Base-by-base conservation (phyloP, 2,329 filamentous ascomycete species). In the Monilinia polystroma region DNA sequence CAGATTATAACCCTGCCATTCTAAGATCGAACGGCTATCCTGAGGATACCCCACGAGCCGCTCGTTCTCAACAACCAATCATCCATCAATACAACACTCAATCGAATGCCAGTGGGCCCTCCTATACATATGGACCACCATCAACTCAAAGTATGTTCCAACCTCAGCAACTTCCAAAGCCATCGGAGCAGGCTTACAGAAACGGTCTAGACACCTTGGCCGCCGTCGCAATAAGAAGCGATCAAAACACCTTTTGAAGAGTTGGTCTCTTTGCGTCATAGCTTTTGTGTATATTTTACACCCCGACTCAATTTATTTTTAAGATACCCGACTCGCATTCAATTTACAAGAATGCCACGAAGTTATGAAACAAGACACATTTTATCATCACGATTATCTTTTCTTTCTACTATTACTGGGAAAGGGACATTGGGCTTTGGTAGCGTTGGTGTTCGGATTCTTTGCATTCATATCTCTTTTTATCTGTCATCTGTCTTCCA, bases 181-280 rank as follows among this genome's bases (percentile, higher is more conserved):
- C 64, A 67, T 71, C 78, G 6, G 75, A 77, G 41, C 79, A 80
- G 52, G 82, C 45, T 23, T 59, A 85, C 53, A 83, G 87, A 82
- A 79, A 81, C 59, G 80, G 85, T 51, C 76, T 89, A 6, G 84
- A 89, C 68, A 85, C 86, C 32, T 80, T 89, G 11, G 86, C 89
- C n/a, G 86, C 86, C 6, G 86, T 88, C 53, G 86, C 87, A 5
- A 88, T 86, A 14, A 43, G 41, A 2, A 83, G 83, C 68, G 85
- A 78, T 38, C 79, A 77, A 73, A 63, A 32, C 51, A 43, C 60
- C 18, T 43, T 43, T 54, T 54, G 23, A 54, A 29, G 60, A 96
- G 26, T 52, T 52, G 45, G 38, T 52, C 41, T 53, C 47, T 43
- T 49, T 59, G 57, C 41, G 10, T 49, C 43, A 59, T 59, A 20